These are phyloP conservation scores for Neonectria hederae DNA, from an alignment of 2,329 filamentous ascomycete genomes.

Conservation along the genomic window DNA sequence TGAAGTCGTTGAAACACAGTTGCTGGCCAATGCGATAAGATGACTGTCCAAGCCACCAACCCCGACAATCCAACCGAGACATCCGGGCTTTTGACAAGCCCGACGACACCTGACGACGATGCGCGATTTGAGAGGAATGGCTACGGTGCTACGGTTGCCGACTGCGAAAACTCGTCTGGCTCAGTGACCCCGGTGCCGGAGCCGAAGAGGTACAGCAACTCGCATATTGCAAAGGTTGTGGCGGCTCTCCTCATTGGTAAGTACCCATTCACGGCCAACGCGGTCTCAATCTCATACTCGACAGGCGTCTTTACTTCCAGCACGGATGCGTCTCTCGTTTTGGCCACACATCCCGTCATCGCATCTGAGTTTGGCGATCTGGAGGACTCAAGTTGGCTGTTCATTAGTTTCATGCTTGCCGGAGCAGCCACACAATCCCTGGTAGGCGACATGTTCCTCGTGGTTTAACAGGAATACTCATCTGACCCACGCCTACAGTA, in stretches of 20 bases:
- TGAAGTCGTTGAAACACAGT: neutral
- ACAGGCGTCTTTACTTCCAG: conserved; percentile 69
- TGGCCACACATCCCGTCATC: conserved; percentile 72
- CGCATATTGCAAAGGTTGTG: conserved; percentile 31
- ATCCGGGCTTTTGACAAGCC: conserved; percentile 12
- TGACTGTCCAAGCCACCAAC: conserved; percentile 1
- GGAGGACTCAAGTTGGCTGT: conserved; percentile 59
- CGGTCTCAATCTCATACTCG: neutral
- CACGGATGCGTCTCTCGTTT: conserved; percentile 69
- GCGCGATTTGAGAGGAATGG: neutral
- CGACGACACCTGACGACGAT: neutral
- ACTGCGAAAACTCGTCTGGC: conserved; percentile 13
- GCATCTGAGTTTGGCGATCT: conserved; percentile 68
- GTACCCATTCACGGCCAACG: neutral
- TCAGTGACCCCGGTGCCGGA: neutral
- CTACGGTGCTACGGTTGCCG: conserved; percentile 15
- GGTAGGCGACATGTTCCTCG: conserved; percentile 51
- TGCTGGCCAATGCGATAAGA: neutral
- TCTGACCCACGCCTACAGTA: conserved; percentile 27
- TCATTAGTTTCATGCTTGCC: conserved; percentile 46
- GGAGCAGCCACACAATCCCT: conserved; percentile 45
- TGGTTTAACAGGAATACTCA: neutral
- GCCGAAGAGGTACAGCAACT: conserved; percentile 26
- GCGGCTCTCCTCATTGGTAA: conserved; percentile 31
- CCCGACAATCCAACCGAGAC: conserved; percentile 13